phyloP scores from a whole-genome alignment of 129 eudicot genomes.

The Lonicera japonica region DNA sequence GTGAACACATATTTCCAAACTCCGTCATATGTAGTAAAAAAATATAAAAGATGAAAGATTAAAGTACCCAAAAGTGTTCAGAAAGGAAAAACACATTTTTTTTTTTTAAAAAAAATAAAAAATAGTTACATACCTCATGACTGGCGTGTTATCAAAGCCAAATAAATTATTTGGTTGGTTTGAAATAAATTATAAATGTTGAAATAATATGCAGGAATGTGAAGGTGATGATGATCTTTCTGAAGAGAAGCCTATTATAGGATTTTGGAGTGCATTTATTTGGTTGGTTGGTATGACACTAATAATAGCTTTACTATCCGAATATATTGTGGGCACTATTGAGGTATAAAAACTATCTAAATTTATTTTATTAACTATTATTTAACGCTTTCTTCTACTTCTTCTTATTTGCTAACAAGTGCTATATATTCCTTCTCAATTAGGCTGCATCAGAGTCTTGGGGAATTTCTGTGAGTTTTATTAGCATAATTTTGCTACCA shows the following conservation, averaged over 20 bases:
- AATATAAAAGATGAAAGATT: too few species aligned
- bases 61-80: too few species aligned
- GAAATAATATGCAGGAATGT: constrained; percentile 22
- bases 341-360: constrained; percentile 42
- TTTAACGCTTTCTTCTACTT: not conserved
- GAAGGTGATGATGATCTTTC: constrained; percentile 25
- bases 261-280: constrained; percentile 60
- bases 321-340: constrained; percentile 73
- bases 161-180: not conserved
- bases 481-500: constrained; percentile 78
- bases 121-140: too few species aligned
- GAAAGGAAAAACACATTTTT: too few species aligned
- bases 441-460: constrained; percentile 75
- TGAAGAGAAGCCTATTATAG: constrained; percentile 51
- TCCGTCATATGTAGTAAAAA: too few species aligned
- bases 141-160: too few species aligned
- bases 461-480: constrained; percentile 80
- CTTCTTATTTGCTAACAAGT: not conserved
- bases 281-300: constrained; percentile 78
- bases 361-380: not conserved
- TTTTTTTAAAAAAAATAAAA: too few species aligned
- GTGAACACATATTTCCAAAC: too few species aligned
- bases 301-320: constrained; percentile 56
- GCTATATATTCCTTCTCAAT: not conserved
- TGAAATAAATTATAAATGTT: not conserved